These are phyloP conservation scores for Mycena pura DNA, from an alignment of 768 basidiomycete genomes.

Conservation along the genomic window DNA sequence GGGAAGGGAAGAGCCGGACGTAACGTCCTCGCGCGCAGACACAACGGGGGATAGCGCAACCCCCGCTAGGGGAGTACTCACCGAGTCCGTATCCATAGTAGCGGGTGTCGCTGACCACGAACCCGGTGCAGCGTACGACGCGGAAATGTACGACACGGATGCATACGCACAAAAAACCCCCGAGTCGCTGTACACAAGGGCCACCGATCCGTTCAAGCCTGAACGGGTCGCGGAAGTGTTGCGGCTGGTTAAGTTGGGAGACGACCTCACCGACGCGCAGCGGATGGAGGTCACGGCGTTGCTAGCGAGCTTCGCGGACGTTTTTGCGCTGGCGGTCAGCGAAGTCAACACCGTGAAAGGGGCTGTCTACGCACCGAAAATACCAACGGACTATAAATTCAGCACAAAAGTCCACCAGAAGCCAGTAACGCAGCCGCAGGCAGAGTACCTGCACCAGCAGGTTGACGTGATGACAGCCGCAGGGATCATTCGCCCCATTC, in stretches of 20 bases:
- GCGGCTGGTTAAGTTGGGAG: slow-evolving; percentile 33
- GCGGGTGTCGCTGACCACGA: no score
- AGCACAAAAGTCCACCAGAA: slow-evolving; percentile 39
- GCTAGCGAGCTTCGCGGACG: slow-evolving; percentile 41
- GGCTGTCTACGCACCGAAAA: slow-evolving; percentile 40
- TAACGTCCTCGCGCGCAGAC: no score
- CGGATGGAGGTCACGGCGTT: slow-evolving; percentile 27
- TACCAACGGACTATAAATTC: slow-evolving; percentile 37
- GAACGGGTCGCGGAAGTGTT: slow-evolving; percentile 30
- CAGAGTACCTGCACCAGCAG: slow-evolving; percentile 35
- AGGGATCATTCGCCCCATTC: slow-evolving; percentile 38
- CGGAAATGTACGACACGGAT: not conserved
- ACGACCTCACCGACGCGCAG: slow-evolving; percentile 37
- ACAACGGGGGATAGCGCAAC: no score
- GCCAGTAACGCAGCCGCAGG: slow-evolving; percentile 39
- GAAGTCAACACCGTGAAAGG: slow-evolving; percentile 43
- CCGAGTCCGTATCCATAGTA: no score
- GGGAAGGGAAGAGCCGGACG: no score
- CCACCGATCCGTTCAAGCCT: slow-evolving; percentile 33
- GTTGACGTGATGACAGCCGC: slow-evolving; percentile 43
- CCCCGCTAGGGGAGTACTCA: no score
- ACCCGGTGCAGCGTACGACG: no score
- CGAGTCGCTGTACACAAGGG: slow-evolving; percentile 26
- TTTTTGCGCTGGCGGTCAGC: slow-evolving; percentile 45
- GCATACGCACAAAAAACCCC: not conserved